Base-by-base conservation (phyloP, 768 basidiomycete genomes). In the Fomitopsis pulvina region DNA sequence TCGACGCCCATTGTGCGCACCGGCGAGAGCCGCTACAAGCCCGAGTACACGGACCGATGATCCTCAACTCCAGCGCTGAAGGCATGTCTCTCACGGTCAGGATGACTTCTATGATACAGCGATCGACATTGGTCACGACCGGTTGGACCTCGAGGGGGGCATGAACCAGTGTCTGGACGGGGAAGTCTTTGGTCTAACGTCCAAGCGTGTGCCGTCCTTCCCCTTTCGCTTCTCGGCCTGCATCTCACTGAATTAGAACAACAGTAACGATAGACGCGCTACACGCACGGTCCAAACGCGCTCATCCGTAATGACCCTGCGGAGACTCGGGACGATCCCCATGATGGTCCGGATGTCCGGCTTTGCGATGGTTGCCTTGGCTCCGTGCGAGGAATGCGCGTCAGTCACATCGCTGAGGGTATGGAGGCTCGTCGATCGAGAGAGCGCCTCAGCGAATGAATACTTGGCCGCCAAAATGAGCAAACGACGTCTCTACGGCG, bases 241-340 rank as follows among this genome's bases (percentile, higher is more conserved):
- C 40, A 28, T 22, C n/a, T 1, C 3, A 11, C 11, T 2, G 14
- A 21, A 7, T n/a, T 24, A 20, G 6, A 18, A 14, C 9, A 28
- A 32, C 21, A 46, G 22, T 6, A 1, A 37, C 14, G 29, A 14
- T 7, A 30, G 29, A 30, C 14, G 34, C 14, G 34, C 14, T 37
- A 37, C n/a, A 68, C 77, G 48, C 54, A 81, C 82, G 54, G 67
- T 76, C 81, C 82, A 84, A 10, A 76, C 59, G 32, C 79, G 68
- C 16, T 71, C 70, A 50, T 73, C 74, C 18, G 71, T 74, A 11
- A 80, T 66, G 38, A 84, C 66, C 47, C 68, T 75, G 39, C 62
- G 65, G 40, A 85, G 62, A 20, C 56, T 67, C 2, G 63, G 67
- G 21, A 72, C 69, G 3, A 57, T 52, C 26, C 58, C 57, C 66